Conservation (phyloP, 805 yeast species). For the Candida namnaoensis region DNA sequence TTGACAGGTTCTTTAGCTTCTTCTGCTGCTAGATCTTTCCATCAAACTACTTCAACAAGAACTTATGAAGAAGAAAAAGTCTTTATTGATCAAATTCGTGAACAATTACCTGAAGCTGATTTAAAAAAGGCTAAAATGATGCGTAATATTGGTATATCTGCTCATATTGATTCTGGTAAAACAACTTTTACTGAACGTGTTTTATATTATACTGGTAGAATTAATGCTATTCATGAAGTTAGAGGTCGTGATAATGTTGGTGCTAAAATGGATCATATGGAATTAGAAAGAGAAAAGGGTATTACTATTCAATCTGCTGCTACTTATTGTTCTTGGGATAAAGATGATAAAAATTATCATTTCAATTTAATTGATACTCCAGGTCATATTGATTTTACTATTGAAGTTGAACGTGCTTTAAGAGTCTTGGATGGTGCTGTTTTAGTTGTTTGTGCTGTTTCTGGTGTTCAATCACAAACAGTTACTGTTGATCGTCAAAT, state of each 20-base stretch:
- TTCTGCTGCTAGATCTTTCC: conserved; percentile 20
- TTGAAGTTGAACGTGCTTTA: conserved; percentile 97
- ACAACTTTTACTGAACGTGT: conserved; percentile 98
- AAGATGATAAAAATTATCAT: conserved; percentile 59
- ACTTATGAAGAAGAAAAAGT: conserved; percentile 71
- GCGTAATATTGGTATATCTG: conserved; percentile 96
- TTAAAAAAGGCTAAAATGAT: conserved; percentile 41
- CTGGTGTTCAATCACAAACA: conserved; percentile 98
- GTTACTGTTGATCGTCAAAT: conserved; percentile 98
- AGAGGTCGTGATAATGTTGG: conserved; percentile 97
- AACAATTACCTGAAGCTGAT: conserved; percentile 42
- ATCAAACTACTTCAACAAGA: conserved; percentile 18
- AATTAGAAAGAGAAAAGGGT: conserved; percentile 96
- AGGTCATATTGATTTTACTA: conserved; percentile 97
- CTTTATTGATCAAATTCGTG: conserved; percentile 49
- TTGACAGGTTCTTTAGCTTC: no score
- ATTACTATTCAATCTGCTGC: conserved; percentile 99
- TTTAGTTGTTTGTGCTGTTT: conserved; percentile 94
- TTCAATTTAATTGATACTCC: conserved; percentile 97
- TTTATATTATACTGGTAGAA: conserved; percentile 90
- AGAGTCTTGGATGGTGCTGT: conserved; percentile 98
- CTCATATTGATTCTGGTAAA: conserved; percentile 97
- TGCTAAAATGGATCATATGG: conserved; percentile 99
- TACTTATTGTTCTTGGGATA: conserved; percentile 94
- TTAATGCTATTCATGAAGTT: conserved; percentile 93